These are phyloP conservation scores for Tolypocladium cylindrosporum DNA, from an alignment of 2,329 filamentous ascomycete genomes.

Conservation along the genomic window DNA sequence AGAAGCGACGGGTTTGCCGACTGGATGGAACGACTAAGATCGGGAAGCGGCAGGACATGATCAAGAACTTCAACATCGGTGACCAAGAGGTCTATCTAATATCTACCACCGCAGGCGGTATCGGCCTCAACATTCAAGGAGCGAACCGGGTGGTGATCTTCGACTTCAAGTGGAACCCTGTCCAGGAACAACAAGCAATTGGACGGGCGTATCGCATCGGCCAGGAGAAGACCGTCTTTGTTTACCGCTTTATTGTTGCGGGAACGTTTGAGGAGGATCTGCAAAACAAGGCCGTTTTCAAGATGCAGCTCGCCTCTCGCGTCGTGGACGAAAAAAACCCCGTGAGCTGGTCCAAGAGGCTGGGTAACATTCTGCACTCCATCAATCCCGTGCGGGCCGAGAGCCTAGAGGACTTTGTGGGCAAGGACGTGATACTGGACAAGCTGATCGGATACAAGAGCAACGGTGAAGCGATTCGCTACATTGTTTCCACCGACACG, in stretches of 20 bases:
- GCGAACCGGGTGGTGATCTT: slow-evolving; percentile 83
- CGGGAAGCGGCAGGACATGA: slow-evolving; percentile 46
- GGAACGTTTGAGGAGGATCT: slow-evolving; percentile 72
- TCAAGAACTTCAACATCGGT: slow-evolving; percentile 59
- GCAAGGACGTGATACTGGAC: slow-evolving; percentile 55
- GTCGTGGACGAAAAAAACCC: slow-evolving; percentile 80
- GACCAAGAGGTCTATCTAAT: slow-evolving; percentile 60
- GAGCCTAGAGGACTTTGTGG: slow-evolving; percentile 41
- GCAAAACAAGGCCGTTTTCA: slow-evolving; percentile 69
- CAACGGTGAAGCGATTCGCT: slow-evolving; percentile 31
- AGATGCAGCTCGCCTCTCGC: slow-evolving; percentile 66
- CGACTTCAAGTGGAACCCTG: slow-evolving; percentile 74
- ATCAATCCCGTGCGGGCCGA: slow-evolving; percentile 42
- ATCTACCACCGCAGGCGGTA: slow-evolving; percentile 71
- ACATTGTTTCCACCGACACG: slow-evolving; percentile 59
- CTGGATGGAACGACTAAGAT: slow-evolving; percentile 59
- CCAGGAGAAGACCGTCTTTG: slow-evolving; percentile 69
- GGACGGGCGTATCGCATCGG: slow-evolving; percentile 80
- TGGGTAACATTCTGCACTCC: slow-evolving; percentile 46
- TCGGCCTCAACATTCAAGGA: slow-evolving; percentile 73
- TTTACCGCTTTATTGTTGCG: slow-evolving; percentile 71
- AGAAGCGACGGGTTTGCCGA: slow-evolving; percentile 39
- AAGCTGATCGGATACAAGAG: slow-evolving; percentile 28
- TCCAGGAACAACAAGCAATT: slow-evolving; percentile 76
- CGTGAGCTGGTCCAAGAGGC: slow-evolving; percentile 51